Base-by-base conservation (phyloP, 2,329 filamentous ascomycete species). In the Aciculosporium take region DNA sequence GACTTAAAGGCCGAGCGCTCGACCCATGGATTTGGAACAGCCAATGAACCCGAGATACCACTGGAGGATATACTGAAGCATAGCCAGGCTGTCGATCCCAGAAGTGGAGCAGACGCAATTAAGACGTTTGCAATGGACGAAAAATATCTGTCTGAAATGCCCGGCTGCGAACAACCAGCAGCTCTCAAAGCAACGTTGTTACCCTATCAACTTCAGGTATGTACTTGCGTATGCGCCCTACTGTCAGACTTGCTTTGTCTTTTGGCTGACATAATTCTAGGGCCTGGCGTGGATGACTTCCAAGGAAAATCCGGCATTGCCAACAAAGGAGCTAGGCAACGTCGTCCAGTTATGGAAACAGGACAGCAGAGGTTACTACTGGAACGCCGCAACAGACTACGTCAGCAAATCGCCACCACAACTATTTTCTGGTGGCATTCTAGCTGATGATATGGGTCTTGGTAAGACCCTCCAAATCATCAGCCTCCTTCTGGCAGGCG, bases 401-500 rank as follows among this genome's bases (percentile, higher is more conserved):
- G 71, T 76, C 8, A 76, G 71, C 7, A 58, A 56, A 0, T 58
- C 57, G 3, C 59, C 69, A 1, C 85, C 85, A 0, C 58, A 64
- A 1, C 68, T 94, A 18, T 76, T 84, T 6, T 84, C 77, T 38
- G 87, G 87, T 15, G 87, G 87, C 25, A 87, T 94, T 38, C 69
- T 94, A 7, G 85, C 59, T 10, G 87, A 94, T 56, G 87, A 94
- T 52, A 94, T 94, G 88, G 87, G 87, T 3, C 63, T 94, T 5
- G 87, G 87, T 20, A 94, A 94, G 64, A 94, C 87, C 0, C 69
- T 94, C 7, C 83, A 94, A 56, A 72, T 87, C 37, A 89, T 94
- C 50, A 83, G 84, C 40, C 63, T 93, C 28, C 80, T 94, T 42
- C 62, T 88, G 39, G 66, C 66, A 4, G 68, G 68, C 5, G 63